Evolutionary conservation across 2,329 filamentous ascomycete species (phyloP).

Genomic region (Reticulascus tulasneorum): DNA sequence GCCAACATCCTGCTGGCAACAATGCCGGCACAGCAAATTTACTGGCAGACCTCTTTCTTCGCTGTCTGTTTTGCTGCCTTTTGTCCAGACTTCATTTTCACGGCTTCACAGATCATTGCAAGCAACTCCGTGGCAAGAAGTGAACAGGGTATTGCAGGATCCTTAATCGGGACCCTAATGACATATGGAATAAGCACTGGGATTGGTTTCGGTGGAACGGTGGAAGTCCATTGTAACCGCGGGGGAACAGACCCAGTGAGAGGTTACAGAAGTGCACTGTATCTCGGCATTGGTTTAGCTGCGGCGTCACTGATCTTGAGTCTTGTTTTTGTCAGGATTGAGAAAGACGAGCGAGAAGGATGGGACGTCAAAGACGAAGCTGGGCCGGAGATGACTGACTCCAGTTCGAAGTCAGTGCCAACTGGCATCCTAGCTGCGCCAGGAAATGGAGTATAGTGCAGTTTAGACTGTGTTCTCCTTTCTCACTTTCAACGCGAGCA

Average conservation of each 20-base stretch:
- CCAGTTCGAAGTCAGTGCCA: too few relatives aligned
- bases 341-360: too few relatives aligned
- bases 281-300: conserved; percentile 38
- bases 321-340: too few relatives aligned
- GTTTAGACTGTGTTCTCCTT: too few relatives aligned
- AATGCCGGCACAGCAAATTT: conserved; percentile 50
- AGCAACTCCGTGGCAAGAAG: conserved; percentile 43
- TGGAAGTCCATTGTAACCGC: conserved; percentile 41
- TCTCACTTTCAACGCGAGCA: too few relatives aligned
- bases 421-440: too few relatives aligned
- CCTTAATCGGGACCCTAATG: conserved; percentile 59
- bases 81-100: conserved; percentile 64
- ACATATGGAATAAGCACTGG: conserved; percentile 65
- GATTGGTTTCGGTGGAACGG: conserved; percentile 61
- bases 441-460: too few relatives aligned
- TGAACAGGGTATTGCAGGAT: conserved; percentile 42
- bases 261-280: conserved; percentile 33
- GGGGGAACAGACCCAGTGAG: conserved; percentile 19
- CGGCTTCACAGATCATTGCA: conserved; percentile 56
- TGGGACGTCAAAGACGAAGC: too few relatives aligned
- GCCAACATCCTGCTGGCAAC: conserved; percentile 40
- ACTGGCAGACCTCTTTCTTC: conserved; percentile 63
- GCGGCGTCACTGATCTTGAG: too few relatives aligned
- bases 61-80: conserved; percentile 53
- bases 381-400: too few relatives aligned